Evolutionary conservation across 2,329 filamentous ascomycete species (phyloP).

Genomic region (Microsporum canis): DNA sequence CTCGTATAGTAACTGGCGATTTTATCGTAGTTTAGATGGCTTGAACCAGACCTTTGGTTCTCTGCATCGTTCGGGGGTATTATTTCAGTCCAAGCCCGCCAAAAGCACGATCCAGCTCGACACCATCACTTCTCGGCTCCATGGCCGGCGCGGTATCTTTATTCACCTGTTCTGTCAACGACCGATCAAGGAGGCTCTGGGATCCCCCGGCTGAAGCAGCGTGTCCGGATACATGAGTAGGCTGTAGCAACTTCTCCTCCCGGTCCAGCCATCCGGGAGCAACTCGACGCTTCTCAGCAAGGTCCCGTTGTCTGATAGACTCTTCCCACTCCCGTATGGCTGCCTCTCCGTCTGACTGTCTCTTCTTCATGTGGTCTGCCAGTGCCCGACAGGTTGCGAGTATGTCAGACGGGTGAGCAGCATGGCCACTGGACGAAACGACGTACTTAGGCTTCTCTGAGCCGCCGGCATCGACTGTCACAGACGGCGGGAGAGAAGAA

Average conservation of each 20-base stretch:
- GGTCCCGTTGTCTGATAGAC: slow-evolving; percentile 45
- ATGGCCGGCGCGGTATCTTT: slow-evolving; percentile 28
- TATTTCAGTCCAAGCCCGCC: slow-evolving; percentile 38
- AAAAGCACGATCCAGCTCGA: slow-evolving; percentile 45
- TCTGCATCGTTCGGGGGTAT: slow-evolving; percentile 8
- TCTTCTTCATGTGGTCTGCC: slow-evolving; percentile 59
- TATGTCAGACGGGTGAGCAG: slow-evolving; percentile 79
- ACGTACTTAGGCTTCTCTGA: slow-evolving; percentile 56
- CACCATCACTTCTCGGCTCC: slow-evolving; percentile 37
- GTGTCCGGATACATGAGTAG: slow-evolving; percentile 22
- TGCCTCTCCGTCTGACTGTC: slow-evolving; percentile 55
- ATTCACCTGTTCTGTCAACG: slow-evolving; percentile 23
- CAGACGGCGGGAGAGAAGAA: slow-evolving; percentile 67
- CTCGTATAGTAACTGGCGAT: too few relatives aligned
- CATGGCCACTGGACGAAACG: slow-evolving; percentile 63
- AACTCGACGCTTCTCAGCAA: slow-evolving; percentile 52
- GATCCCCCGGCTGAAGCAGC: slow-evolving; percentile 12
- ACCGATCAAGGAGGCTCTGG: slow-evolving; percentile 29
- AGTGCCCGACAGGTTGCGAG: slow-evolving; percentile 69
- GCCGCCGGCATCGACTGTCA: slow-evolving; percentile 41
- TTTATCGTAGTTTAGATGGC: not conserved
- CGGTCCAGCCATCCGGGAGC: slow-evolving; percentile 56
- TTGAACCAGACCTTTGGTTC: not conserved
- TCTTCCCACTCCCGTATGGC: slow-evolving; percentile 61
- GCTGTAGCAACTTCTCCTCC: slow-evolving; percentile 49